Evolutionary conservation across 1,139 yeast species (phyloP), one percentile per base, ranked within the genome.

Genomic region (Sugiyamaella sp.): DNA sequence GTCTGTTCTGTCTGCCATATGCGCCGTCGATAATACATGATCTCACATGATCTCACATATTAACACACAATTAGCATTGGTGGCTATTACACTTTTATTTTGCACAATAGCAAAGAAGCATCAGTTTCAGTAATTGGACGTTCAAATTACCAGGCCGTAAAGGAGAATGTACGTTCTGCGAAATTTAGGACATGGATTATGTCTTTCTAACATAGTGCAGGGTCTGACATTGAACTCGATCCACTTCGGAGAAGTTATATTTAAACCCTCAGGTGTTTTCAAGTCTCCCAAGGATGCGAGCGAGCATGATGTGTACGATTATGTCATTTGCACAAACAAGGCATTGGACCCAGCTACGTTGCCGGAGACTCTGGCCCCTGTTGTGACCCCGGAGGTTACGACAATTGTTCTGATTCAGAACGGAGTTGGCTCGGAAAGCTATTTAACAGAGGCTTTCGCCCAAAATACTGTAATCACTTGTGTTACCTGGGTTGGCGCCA

Each of bases 341-440:
- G 84, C 84, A 60, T 74, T 84, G 38, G 90, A 85, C 63, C 72
- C 80, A 0, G 71, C 75, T 21, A 71, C 72, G 44, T 74, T 84
- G 51, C 86, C 82, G 56, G 79, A 80, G 17, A 72, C 82, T 44
- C 74, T 83, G 53, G 73, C 67, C 16, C 78, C 81, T 1, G 86
- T 80, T 1, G 78, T 81, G 21, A 69, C 75, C 24, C 57, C 60
- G 2, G 62, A 59, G 8, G 71, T 67, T 5, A 70, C 73, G 17
- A 77, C 86, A 8, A 78, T 86, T 54, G 78, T 84, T 1, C 71
- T 85, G 56, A 66, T 84, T 46, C 89, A 85, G 66, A 85, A 85
- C 62, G 90, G 90, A 3, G 73, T 83, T 49, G 88, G 82, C 17
- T 81, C 84, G 51, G 91, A 85, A 62, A 71, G 71, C 41, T 78